These are phyloP conservation scores for Trametes versicolor DNA, from an alignment of 1,284 basidiomycete species.

Conservation along the genomic window DNA sequence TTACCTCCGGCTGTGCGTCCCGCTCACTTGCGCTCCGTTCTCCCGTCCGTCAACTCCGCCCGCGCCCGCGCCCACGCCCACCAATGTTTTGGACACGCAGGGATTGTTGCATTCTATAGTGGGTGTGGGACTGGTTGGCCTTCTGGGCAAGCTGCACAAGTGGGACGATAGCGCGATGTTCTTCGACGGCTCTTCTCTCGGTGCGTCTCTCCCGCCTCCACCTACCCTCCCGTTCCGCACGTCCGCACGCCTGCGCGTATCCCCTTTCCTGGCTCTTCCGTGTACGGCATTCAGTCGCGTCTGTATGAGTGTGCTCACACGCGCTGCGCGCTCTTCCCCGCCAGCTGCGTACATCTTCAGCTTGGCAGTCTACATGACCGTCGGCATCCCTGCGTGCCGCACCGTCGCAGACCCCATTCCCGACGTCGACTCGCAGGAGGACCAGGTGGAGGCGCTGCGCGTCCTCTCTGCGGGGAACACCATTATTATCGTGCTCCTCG, in stretches of 20 bases:
- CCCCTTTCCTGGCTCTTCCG: neutral
- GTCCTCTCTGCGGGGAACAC: slow-evolving; percentile 87
- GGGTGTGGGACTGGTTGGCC: slow-evolving; percentile 75
- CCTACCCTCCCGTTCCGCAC: slow-evolving; percentile 14
- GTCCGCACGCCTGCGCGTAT: slow-evolving; percentile 4
- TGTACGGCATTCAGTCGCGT: neutral
- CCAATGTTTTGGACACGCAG: slow-evolving; percentile 50
- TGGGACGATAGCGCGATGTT: slow-evolving; percentile 94
- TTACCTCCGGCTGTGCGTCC: neutral
- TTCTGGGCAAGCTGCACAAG: slow-evolving; percentile 80
- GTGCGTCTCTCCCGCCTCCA: slow-evolving; percentile 51
- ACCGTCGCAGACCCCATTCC: slow-evolving; percentile 70
- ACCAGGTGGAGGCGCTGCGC: slow-evolving; percentile 80
- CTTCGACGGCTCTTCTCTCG: slow-evolving; percentile 88
- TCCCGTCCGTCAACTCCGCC: slow-evolving; percentile 4
- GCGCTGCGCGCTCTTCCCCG: slow-evolving; percentile 11
- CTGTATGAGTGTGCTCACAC: slow-evolving; percentile 8
- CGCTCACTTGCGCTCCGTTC: slow-evolving; percentile 7
- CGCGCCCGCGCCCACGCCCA: slow-evolving; percentile 11
- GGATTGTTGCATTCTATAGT: slow-evolving; percentile 86
- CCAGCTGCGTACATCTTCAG: slow-evolving; percentile 80
- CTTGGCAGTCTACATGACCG: slow-evolving; percentile 82
- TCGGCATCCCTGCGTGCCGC: slow-evolving; percentile 79
- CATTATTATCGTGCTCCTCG: slow-evolving; percentile 76
- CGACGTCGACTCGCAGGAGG: slow-evolving; percentile 65